These are phyloP conservation scores for Wakefieldia striispora DNA, from an alignment of 768 basidiomycete genomes.

Conservation along the genomic window DNA sequence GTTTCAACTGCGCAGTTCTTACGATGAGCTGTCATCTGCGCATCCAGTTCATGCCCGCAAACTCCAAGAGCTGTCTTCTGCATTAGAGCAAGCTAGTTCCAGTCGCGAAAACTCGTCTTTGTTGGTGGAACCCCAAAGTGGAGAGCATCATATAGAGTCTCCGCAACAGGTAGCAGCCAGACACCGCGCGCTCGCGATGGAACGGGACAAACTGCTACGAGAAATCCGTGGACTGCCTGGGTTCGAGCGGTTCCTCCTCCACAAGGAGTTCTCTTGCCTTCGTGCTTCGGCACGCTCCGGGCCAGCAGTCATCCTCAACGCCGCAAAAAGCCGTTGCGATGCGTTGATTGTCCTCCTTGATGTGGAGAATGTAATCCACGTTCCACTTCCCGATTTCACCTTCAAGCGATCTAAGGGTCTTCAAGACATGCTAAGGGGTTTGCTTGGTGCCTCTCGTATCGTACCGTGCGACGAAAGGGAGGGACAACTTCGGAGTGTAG, in stretches of 20 bases:
- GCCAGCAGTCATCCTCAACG: constrained; percentile 34
- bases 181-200: constrained; percentile 3
- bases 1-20: constrained; percentile 13
- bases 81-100: not conserved
- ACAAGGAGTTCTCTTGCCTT: constrained; percentile 3
- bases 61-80: not conserved
- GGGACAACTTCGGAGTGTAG: not conserved
- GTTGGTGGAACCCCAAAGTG: not conserved
- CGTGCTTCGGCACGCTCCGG: constrained; percentile 18
- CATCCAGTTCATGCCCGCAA: constrained; percentile 3
- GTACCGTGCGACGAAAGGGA: not conserved
- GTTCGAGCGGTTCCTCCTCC: constrained; percentile 3
- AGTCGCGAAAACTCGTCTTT: not conserved
- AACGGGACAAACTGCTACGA: not conserved
- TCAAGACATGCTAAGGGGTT: not conserved
- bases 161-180: not conserved
- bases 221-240: not conserved
- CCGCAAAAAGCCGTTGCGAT: constrained; percentile 30
- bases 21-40: not conserved
- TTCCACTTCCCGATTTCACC: constrained; percentile 2
- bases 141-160: not conserved
- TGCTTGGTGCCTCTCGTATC: not conserved
- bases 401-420: not conserved
- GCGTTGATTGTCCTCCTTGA: constrained; percentile 18
- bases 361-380: not conserved